Evolutionary conservation across 2,329 filamentous ascomycete genomes (phyloP).

Genomic region (Microdochium paspali): DNA sequence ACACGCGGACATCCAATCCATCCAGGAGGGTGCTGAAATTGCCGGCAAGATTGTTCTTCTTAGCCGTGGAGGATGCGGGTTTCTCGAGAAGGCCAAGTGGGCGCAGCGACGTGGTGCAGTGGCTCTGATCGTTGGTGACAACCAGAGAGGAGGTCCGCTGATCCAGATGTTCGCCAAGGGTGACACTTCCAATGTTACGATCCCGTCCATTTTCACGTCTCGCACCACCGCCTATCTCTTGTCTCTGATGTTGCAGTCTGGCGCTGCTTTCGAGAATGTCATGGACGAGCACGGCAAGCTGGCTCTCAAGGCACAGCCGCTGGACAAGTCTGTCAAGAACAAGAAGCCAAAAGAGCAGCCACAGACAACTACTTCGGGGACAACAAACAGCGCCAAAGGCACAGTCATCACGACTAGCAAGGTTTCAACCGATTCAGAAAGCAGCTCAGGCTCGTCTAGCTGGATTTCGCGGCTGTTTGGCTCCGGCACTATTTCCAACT

Average conservation of each 20-base stretch:
- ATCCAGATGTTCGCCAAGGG: slow-evolving; percentile 98
- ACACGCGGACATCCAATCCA: slow-evolving; percentile 86
- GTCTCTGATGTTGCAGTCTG: slow-evolving; percentile 73
- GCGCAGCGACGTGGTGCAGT: slow-evolving; percentile 82
- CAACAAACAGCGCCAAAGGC: slow-evolving; percentile 14
- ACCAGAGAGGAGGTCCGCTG: slow-evolving; percentile 77
- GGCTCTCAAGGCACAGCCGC: slow-evolving; percentile 41
- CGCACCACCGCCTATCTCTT: slow-evolving; percentile 89
- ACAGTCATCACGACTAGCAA: slow-evolving; percentile 11
- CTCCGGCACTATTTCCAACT: slow-evolving; percentile 18
- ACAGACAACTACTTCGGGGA: slow-evolving; percentile 13
- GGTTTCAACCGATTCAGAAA: slow-evolving; percentile 11
- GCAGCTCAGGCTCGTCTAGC: slow-evolving; percentile 15
- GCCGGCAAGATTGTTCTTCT: slow-evolving; percentile 85
- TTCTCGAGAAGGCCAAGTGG: slow-evolving; percentile 96
- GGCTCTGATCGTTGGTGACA: slow-evolving; percentile 88
- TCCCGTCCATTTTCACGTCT: slow-evolving; percentile 90
- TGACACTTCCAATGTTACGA: slow-evolving; percentile 89
- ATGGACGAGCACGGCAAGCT: slow-evolving; percentile 52
- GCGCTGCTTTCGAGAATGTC: slow-evolving; percentile 51
- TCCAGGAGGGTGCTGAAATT: slow-evolving; percentile 89
- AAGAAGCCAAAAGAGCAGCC: slow-evolving; percentile 23
- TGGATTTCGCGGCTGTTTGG: slow-evolving; percentile 37
- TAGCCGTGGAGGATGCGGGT: slow-evolving; percentile 89
- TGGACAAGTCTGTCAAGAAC: slow-evolving; percentile 26